Evolutionary conservation across 2,329 filamentous ascomycete species (phyloP).

Genomic region (Alternaria viburni): DNA sequence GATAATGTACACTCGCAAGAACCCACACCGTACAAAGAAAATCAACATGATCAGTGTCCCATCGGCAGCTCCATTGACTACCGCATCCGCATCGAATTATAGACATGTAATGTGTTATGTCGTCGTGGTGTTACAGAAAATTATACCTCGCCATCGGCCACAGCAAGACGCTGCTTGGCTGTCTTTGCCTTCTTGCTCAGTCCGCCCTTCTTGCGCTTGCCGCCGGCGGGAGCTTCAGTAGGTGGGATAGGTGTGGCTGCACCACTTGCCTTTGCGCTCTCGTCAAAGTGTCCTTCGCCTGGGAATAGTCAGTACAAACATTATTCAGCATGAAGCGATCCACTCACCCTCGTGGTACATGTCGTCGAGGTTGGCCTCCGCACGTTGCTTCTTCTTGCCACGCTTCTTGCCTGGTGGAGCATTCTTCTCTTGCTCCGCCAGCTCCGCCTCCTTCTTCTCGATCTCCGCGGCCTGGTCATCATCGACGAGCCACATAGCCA

Average conservation of each 20-base stretch:
- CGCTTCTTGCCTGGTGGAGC: conserved; percentile 54
- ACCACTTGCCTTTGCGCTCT: conserved; percentile 82
- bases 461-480: conserved; percentile 95
- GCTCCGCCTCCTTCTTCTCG: conserved; percentile 87
- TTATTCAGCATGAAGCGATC: background rate
- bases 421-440: conserved; percentile 69
- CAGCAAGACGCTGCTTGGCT: conserved; percentile 56
- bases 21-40: conserved; percentile 4
- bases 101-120: conserved; percentile 15
- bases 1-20: conserved; percentile 24
- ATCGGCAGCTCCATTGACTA: background rate
- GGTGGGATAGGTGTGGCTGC: conserved; percentile 78
- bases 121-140: conserved; percentile 13
- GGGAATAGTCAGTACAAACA: conserved; percentile 33
- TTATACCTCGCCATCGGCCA: conserved; percentile 53
- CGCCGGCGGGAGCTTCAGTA: conserved; percentile 32
- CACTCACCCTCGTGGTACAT: conserved; percentile 98
- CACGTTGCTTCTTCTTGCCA: conserved; percentile 68
- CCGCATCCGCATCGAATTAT: conserved; percentile 7
- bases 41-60: background rate
- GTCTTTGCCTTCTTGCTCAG: conserved; percentile 60
- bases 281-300: conserved; percentile 98
- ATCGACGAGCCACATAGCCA: conserved; percentile 98
- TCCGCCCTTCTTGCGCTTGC: conserved; percentile 60
- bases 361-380: conserved; percentile 78